Evolutionary conservation across 2,329 filamentous ascomycete genomes (phyloP).

Genomic region (Aspergillus tamarii): DNA sequence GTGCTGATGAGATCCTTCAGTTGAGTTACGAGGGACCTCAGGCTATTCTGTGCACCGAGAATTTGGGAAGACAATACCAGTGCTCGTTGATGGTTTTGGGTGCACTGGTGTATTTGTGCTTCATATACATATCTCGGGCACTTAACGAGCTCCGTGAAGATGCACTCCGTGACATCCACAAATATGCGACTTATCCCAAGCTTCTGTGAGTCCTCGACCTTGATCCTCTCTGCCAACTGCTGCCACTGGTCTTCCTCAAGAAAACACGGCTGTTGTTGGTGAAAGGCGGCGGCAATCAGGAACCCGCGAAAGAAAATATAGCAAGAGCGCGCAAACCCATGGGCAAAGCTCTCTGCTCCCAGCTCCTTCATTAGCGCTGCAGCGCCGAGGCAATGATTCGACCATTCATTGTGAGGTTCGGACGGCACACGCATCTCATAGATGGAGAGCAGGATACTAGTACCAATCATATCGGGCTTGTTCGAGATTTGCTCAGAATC

Average conservation of each 20-base stretch:
- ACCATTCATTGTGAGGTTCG: conserved; percentile 37
- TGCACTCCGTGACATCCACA: not conserved
- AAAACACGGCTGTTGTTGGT: conserved; percentile 39
- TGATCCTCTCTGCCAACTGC: conserved; percentile 27
- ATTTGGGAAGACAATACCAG: not conserved
- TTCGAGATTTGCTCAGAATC: not conserved
- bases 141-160: not conserved
- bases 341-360: conserved; percentile 32
- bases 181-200: not conserved
- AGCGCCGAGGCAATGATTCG: conserved; percentile 41
- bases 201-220: conserved; percentile 24
- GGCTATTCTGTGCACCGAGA: not conserved
- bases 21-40: not conserved
- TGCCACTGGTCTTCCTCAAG: conserved; percentile 40
- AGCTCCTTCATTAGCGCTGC: conserved; percentile 39
- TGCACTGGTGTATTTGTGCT: not conserved
- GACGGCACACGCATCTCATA: conserved; percentile 46
- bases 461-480: conserved; percentile 27
- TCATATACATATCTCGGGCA: not conserved
- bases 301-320: conserved; percentile 44
- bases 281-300: conserved; percentile 39
- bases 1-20: not conserved
- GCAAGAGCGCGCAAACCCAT: conserved; percentile 38
- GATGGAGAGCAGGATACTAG: conserved; percentile 43
- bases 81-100: too few species aligned